These are phyloP conservation scores for Boletellus emodensis DNA, from an alignment of 768 basidiomycete genomes.

Conservation along the genomic window DNA sequence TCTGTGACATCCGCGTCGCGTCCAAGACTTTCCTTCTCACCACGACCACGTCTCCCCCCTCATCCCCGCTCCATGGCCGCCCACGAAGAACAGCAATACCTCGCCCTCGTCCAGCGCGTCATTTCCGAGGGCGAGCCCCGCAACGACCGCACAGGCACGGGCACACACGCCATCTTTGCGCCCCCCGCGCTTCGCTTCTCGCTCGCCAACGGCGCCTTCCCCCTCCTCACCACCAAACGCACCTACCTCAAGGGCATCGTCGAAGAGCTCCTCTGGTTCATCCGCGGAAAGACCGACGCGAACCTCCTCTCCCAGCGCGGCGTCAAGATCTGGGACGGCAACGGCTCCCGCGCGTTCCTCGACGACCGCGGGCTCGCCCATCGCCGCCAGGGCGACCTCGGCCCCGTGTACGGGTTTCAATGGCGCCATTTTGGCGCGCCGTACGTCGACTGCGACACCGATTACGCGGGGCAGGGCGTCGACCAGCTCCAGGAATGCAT, in stretches of 20 bases:
- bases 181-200: constrained; percentile 89
- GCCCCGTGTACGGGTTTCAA: constrained; percentile 96
- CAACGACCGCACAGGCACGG: constrained; percentile 92
- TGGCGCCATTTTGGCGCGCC: constrained; percentile 94
- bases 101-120: constrained; percentile 73
- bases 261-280: constrained; percentile 95
- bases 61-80: constrained; percentile 3
- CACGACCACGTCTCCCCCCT: not conserved
- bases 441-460: constrained; percentile 68
- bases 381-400: constrained; percentile 86
- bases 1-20: constrained; percentile 7
- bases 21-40: not conserved
- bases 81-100: constrained; percentile 93
- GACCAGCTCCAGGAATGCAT: constrained; percentile 92
- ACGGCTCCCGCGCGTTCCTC: constrained; percentile 84
- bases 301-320: constrained; percentile 72
- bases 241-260: constrained; percentile 89
- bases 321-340: constrained; percentile 97
- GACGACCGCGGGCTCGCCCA: constrained; percentile 81
- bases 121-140: constrained; percentile 73
- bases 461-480: constrained; percentile 81
- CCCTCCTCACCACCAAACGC: constrained; percentile 92
- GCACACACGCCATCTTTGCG: constrained; percentile 89
- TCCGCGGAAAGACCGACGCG: constrained; percentile 80
- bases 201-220: constrained; percentile 68